Evolutionary conservation across 352 stramenopile species (phyloP).

Genomic region (Phytophthora macrochlamydospora): DNA sequence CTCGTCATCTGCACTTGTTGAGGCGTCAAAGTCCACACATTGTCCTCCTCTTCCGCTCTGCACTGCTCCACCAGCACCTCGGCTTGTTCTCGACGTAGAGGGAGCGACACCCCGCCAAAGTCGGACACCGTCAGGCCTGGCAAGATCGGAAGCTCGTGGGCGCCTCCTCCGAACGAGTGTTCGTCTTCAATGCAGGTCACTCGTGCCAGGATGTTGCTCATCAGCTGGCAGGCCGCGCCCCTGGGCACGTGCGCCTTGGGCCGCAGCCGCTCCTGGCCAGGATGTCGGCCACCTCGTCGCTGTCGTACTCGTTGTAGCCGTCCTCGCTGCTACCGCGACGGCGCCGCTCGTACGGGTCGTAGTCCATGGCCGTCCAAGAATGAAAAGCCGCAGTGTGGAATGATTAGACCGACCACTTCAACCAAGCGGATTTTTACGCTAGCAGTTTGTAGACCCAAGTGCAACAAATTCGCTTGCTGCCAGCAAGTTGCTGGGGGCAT

Average conservation of each 20-base stretch:
- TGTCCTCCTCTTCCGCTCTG: background rate
- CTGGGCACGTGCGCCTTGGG: background rate
- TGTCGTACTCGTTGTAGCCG: too few relatives aligned
- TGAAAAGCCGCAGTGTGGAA: too few relatives aligned
- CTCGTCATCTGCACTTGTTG: background rate
- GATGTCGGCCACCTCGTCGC: background rate
- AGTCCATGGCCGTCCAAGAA: too few relatives aligned
- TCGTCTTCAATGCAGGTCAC: background rate
- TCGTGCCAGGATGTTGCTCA: constrained; percentile 13
- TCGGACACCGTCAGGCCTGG: constrained; percentile 5
- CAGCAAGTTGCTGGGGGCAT: too few relatives aligned
- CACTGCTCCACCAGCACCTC: background rate
- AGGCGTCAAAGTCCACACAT: background rate
- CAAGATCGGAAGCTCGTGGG: constrained; percentile 2
- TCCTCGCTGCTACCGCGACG: too few relatives aligned
- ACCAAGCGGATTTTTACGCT: too few relatives aligned
- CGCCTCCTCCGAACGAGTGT: constrained; percentile 1
- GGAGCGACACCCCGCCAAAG: constrained; percentile 3
- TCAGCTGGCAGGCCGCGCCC: constrained; percentile 4
- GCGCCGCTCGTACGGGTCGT: too few relatives aligned
- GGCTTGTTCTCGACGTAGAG: background rate
- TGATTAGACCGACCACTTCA: too few relatives aligned
- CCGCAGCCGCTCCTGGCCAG: background rate
- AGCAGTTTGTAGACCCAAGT: too few relatives aligned
- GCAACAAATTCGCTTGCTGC: too few relatives aligned